phyloP scores from a whole-genome alignment of 148 eudicot species.

The Spergularia bocconei region DNA sequence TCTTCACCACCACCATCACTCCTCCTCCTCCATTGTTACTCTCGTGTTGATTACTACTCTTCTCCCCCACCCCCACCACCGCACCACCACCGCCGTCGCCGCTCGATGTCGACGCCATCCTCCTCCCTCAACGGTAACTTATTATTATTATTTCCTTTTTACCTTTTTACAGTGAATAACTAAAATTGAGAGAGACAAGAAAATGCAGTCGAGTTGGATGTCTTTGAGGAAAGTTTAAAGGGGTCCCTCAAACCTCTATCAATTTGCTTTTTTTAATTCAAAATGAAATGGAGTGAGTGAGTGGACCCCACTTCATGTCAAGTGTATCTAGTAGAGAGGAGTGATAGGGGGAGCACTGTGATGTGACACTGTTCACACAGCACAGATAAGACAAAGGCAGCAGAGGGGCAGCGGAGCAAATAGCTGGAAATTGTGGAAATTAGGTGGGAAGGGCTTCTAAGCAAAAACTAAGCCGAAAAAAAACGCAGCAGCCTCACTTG shows the following conservation, averaged over 20 bases:
- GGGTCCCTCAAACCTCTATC: conserved; percentile 25
- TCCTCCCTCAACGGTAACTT: conserved; percentile 19
- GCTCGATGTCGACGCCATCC: conserved; percentile 35
- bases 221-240: neutral
- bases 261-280: conserved; percentile 10
- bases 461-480: no score
- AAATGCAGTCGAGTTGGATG: neutral
- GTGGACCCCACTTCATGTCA: conserved; percentile 18
- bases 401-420: no score
- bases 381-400: no score
- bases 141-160: no score
- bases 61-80: conserved; percentile 35
- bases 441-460: no score
- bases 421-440: no score
- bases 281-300: neutral
- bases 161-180: no score
- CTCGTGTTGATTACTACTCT: conserved; percentile 17
- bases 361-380: no score
- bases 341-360: no score
- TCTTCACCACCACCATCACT: conserved; percentile 31
- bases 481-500: no score
- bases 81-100: conserved; percentile 31
- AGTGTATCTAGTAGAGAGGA: conserved; percentile 12
- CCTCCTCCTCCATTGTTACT: conserved; percentile 23
- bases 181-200: neutral